phyloP scores from a whole-genome alignment of 108 stramenopile species.

The Cyclotella kingstonii region DNA sequence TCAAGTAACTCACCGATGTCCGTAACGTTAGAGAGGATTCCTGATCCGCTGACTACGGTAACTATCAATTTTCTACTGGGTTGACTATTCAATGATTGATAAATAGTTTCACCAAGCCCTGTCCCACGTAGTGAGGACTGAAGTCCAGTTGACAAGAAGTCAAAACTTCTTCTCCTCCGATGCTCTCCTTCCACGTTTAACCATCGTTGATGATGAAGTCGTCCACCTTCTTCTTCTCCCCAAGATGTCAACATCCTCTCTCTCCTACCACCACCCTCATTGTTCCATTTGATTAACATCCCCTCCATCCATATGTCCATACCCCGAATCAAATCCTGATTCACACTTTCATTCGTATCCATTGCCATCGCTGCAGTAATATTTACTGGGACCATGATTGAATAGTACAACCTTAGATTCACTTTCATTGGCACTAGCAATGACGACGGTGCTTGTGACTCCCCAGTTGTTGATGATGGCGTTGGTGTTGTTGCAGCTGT shows the following conservation, averaged over 20 bases:
- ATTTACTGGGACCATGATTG: background rate
- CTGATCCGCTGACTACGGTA: background rate
- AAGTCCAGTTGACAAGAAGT: too few species aligned
- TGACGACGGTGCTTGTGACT: too few species aligned
- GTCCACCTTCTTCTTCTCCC: background rate
- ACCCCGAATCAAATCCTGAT: constrained; percentile 6
- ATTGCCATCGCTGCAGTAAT: background rate
- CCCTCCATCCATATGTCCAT: background rate
- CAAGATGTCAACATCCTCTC: background rate
- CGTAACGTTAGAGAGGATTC: background rate
- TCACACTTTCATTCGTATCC: background rate
- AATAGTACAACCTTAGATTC: background rate
- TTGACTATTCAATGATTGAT: background rate
- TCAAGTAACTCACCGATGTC: background rate
- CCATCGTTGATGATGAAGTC: background rate
- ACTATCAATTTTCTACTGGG: background rate
- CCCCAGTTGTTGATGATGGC: too few species aligned
- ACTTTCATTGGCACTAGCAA: background rate
- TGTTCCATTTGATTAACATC: background rate
- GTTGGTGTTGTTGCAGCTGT: too few species aligned
- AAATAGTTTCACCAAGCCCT: background rate
- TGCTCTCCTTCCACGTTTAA: background rate
- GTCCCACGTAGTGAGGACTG: too few species aligned
- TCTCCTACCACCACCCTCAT: background rate
- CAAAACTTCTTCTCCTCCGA: background rate